These are phyloP conservation scores for Ramularia collo-cygni DNA, from an alignment of 2,329 filamentous ascomycete species.

Conservation along the genomic window DNA sequence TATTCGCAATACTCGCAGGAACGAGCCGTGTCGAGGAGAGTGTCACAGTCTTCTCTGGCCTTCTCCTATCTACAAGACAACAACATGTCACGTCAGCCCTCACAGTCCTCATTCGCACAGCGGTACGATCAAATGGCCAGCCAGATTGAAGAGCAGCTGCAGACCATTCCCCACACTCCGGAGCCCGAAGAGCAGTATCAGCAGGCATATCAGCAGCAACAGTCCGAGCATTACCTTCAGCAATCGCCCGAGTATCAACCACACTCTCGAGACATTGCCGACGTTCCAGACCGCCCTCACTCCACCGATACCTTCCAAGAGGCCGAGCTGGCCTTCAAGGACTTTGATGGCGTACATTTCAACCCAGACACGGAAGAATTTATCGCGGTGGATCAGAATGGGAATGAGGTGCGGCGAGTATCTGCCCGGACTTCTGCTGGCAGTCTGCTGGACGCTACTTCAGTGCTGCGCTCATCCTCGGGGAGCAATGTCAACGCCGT, in stretches of 20 bases:
- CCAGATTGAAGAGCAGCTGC: slow-evolving; percentile 25
- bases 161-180: slow-evolving; percentile 21
- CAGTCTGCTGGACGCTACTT: slow-evolving; percentile 22
- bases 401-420: slow-evolving; percentile 28
- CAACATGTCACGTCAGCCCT: slow-evolving; percentile 8
- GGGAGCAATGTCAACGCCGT: too few relatives aligned
- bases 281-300: slow-evolving; percentile 37
- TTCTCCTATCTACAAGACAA: slow-evolving; percentile 1
- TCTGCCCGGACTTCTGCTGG: slow-evolving; percentile 27
- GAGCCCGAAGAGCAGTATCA: slow-evolving; percentile 1
- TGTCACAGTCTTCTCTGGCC: slow-evolving; percentile 15
- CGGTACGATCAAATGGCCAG: slow-evolving; percentile 27
- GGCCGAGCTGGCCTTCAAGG: slow-evolving; percentile 61
- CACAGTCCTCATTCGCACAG: slow-evolving; percentile 23
- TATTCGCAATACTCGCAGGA: slow-evolving; percentile 10
- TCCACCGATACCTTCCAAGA: slow-evolving; percentile 59
- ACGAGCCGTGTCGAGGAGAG: slow-evolving; percentile 19
- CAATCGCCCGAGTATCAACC: too few relatives aligned
- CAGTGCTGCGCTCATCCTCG: slow-evolving; percentile 20
- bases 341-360: slow-evolving; percentile 77
- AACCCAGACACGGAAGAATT: slow-evolving; percentile 45
- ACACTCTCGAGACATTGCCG: slow-evolving; percentile 3
- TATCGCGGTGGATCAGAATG: slow-evolving; percentile 27
- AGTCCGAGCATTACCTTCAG: slow-evolving; percentile 16
- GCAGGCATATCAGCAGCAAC: background rate